Base-by-base conservation (phyloP, 768 basidiomycete species). In the Termitomyces sp. region DNA sequence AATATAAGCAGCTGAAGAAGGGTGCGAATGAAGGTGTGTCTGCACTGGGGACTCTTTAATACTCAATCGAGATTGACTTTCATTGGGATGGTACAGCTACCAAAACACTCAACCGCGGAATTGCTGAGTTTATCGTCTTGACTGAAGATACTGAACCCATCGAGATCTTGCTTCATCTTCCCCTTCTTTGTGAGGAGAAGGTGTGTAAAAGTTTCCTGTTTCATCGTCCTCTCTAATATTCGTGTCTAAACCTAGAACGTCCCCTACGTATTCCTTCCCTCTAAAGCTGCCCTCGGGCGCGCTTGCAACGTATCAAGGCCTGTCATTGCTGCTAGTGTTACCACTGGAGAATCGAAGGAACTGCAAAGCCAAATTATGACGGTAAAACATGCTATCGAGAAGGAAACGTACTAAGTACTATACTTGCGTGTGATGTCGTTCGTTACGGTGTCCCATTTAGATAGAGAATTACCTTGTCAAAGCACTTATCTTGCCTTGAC, bases 1-100 rank as follows among this genome's bases (percentile, higher is more conserved):
- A 94, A 73, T 97, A 96, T 80, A 98, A 98, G 77, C 95, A 98
- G 73, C 77, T 98, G 49, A 98, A 98, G 78, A 98, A 98, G 78
- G 96, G 97, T 60, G 97, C 97, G 44, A 99, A 99, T 74, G 97
- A 99, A 84, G 91, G 92, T 91, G 50, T 36, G 79, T 67, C 40
- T 18, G 30, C 53, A 33, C n/a, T n/a, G 2, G 28, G 32, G 20
- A 16, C 28, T 28, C 13, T 3, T 30, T 49, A 24, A 16, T 42
- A 54, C 4, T 30, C 54, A 24, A 14, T 36, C 56, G 20, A 22
- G 14, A 53, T 22, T 2, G 5, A 54, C 42, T 62, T 64, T 53
- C 63, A 57, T 56, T 24, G 57, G 43, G 16, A 18, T 50, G 1
- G 24, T 14, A 35, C 66, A 94, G 94, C 95, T 46, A 99, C 97